phyloP scores from a whole-genome alignment of 1,284 basidiomycete species.

The Leccinum huronense region DNA sequence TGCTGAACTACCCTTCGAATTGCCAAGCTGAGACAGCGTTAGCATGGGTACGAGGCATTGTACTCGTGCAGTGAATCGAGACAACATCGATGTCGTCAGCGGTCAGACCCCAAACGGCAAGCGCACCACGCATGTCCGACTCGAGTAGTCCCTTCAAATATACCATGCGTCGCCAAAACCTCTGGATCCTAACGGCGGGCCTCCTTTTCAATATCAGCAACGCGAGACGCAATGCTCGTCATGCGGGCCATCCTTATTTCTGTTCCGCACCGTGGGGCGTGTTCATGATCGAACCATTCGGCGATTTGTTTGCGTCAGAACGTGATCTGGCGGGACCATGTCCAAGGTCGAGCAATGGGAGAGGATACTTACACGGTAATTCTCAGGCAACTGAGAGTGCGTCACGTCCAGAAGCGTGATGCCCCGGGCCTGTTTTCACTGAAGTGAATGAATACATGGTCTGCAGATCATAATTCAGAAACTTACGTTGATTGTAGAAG shows the following conservation, averaged over 20 bases:
- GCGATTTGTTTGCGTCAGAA: slow-evolving; percentile 94
- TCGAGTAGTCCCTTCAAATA: slow-evolving; percentile 79
- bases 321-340: slow-evolving; percentile 87
- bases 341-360: slow-evolving; percentile 75
- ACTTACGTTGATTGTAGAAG: slow-evolving; percentile 90
- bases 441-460: slow-evolving; percentile 18
- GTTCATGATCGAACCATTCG: slow-evolving; percentile 91
- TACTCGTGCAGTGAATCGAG: slow-evolving; percentile 20
- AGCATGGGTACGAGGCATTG: slow-evolving; percentile 84
- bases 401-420: slow-evolving; percentile 80
- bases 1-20: slow-evolving; percentile 95
- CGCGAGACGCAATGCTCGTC: slow-evolving; percentile 69
- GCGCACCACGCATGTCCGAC: slow-evolving; percentile 85
- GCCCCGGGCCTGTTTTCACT: slow-evolving; percentile 85
- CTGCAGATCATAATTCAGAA: slow-evolving; percentile 7
- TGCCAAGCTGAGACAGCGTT: slow-evolving; percentile 97
- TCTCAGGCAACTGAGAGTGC: slow-evolving; percentile 88
- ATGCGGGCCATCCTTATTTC: slow-evolving; percentile 53
- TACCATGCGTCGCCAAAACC: slow-evolving; percentile 85
- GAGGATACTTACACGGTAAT: slow-evolving; percentile 68
- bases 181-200: slow-evolving; percentile 90
- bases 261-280: slow-evolving; percentile 52
- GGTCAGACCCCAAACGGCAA: slow-evolving; percentile 94
- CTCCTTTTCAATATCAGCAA: slow-evolving; percentile 85
- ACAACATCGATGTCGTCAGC: slow-evolving; percentile 83